These are phyloP conservation scores for Ambrosia artemisiifolia DNA, from an alignment of 129 eudicot species.

Conservation along the genomic window DNA sequence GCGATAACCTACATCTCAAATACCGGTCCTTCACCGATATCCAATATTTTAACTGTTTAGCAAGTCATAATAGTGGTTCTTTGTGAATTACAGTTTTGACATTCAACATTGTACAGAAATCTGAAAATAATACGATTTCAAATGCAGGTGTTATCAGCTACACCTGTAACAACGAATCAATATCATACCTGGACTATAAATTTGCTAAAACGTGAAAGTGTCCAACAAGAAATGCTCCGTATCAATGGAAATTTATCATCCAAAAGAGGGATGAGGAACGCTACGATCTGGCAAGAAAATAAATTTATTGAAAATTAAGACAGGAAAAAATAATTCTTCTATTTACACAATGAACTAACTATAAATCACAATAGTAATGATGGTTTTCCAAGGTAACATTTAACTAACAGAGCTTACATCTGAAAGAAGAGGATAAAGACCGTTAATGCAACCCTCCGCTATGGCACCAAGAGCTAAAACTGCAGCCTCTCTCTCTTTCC, in stretches of 20 bases:
- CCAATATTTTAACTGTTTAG: too few relatives aligned
- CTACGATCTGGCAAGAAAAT: conserved; percentile 62
- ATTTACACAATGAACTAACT: neutral
- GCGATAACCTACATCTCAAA: too few relatives aligned
- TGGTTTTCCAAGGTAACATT: neutral
- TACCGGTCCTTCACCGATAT: too few relatives aligned
- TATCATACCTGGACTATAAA: conserved; percentile 72
- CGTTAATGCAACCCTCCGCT: conserved; percentile 95
- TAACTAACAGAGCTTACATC: conserved; percentile 41
- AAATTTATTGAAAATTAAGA: too few relatives aligned
- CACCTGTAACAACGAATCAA: neutral
- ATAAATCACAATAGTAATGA: neutral
- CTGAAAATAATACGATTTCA: neutral
- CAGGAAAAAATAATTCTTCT: neutral
- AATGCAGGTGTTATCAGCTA: too few relatives aligned
- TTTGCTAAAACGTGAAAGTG: conserved; percentile 93
- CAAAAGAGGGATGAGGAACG: conserved; percentile 81
- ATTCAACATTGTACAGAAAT: neutral
- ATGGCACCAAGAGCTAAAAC: conserved; percentile 96
- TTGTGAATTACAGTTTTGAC: too few relatives aligned
- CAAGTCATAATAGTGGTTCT: neutral
- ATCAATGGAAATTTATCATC: conserved; percentile 96
- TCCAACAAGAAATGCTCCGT: conserved; percentile 97
- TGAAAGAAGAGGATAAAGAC: conserved; percentile 85
- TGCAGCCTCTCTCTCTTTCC: conserved; percentile 99